Evolutionary conservation across 2,329 filamentous ascomycete species (phyloP), one percentile per base, ranked within the genome.

Genomic region (Knufia petricola): DNA sequence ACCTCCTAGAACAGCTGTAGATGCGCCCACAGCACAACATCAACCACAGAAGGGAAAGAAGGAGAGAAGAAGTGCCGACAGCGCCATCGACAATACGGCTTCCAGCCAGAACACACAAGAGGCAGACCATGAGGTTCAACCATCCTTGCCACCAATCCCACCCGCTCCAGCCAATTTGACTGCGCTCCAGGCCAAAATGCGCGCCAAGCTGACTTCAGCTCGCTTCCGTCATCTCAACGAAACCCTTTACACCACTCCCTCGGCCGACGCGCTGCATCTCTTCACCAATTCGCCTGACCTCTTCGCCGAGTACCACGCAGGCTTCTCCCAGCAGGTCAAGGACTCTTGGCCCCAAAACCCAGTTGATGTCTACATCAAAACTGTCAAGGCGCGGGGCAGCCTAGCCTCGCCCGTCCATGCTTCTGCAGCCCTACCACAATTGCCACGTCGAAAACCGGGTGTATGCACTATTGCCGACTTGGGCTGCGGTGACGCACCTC

Each of bases 201-300:
- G 87, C 53, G 84, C 88, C 63, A 98, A 98, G 72, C 81, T 98
- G 54, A 77, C 94, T 54, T 94, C 89, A 8, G 89, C 92, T 1
- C 88, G 92, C 50, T 98, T 98, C 77, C 87, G 92, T 55, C 88
- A 96, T 67, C 81, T 98, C 53, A 98, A 98, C 66, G 85, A 98
- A 71, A 90, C 87, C 0, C 81, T 98, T 12, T 98, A 98, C 71
- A 96, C 90, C 3, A 86, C 83, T 6, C 86, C 89, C 1, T 98
- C 92, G 0, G 73, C 74, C 30, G 81, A 92, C 56, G 85, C 92
- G n/a, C 80, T 92, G 58, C 70, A 76, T 44, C 79, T 96, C 20
- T 96, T 98, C 71, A 73, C 79, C 45, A 74, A 84, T 28, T 87
- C 86, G 43, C 92, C 92, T 0, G 87, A 94, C 63, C 89, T 96